A percentile compares a stretch with the other conserved stretches of the same genome.
Evolutionary conservation across 1,139 yeast species (phyloP).

Genomic region (Scheffersomyces illinoinensis): DNA sequence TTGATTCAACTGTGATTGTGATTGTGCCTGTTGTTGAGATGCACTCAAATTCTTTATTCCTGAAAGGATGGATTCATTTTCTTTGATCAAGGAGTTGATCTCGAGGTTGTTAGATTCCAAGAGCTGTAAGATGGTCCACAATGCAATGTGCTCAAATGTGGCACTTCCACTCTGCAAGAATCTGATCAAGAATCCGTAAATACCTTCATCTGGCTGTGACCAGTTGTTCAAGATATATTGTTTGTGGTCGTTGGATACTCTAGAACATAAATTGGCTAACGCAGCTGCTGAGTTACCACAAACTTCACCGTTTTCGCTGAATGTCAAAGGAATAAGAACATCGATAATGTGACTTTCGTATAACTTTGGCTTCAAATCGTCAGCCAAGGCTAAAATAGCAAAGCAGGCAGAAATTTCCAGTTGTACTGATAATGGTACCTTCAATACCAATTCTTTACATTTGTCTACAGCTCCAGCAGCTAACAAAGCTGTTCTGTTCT

Average conservation of each 20-base stretch:
- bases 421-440: slow-evolving; percentile 86
- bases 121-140: slow-evolving; percentile 94
- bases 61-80: slow-evolving; percentile 54
- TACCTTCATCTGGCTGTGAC: slow-evolving; percentile 82
- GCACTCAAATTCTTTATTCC: slow-evolving; percentile 55
- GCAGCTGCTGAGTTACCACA: slow-evolving; percentile 99
- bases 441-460: slow-evolving; percentile 83
- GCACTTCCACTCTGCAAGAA: slow-evolving; percentile 85
- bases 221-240: slow-evolving; percentile 76
- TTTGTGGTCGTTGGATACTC: slow-evolving; percentile 75
- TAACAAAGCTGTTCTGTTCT: slow-evolving; percentile 85
- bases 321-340: slow-evolving; percentile 88
- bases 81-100: slow-evolving; percentile 63
- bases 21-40: slow-evolving; percentile 36
- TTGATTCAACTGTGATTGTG: slow-evolving; percentile 23
- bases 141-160: slow-evolving; percentile 97
- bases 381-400: slow-evolving; percentile 95
- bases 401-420: slow-evolving; percentile 96
- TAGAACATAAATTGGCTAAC: slow-evolving; percentile 88
- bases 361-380: slow-evolving; percentile 85
- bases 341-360: slow-evolving; percentile 84
- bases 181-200: slow-evolving; percentile 77
- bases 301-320: slow-evolving; percentile 86
- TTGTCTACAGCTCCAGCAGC: slow-evolving; percentile 96
- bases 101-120: slow-evolving; percentile 83